A percentile compares a stretch with the other conserved stretches of the same genome.
phyloP scores from a whole-genome alignment of 164 flowering plant genomes.

The Chimonanthus salicifolius region DNA sequence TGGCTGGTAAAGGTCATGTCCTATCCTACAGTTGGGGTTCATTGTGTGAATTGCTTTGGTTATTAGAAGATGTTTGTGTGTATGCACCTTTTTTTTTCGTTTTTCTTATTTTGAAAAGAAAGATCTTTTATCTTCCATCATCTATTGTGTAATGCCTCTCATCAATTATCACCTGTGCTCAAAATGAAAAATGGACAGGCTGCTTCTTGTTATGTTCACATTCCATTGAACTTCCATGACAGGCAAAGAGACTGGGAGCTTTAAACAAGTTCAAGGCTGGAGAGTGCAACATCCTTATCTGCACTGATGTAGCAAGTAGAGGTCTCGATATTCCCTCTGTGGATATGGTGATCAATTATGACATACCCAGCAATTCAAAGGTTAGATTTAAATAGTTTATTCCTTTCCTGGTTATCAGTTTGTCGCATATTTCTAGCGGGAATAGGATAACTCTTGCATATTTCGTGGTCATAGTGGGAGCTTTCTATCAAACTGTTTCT shows the following conservation, averaged over 20 bases:
- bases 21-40: not conserved
- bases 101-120: too few species aligned
- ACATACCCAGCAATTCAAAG: conserved; percentile 85
- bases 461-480: not conserved
- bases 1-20: not conserved
- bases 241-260: conserved; percentile 85
- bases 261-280: conserved; percentile 88
- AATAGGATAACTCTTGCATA: not conserved
- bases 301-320: conserved; percentile 96
- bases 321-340: conserved; percentile 96
- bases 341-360: conserved; percentile 91
- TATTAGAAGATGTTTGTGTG: not conserved
- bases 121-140: not conserved
- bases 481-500: not conserved
- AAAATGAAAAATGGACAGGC: not conserved
- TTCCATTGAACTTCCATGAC: conserved; percentile 12
- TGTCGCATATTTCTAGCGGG: not conserved
- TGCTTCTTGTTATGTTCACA: not conserved
- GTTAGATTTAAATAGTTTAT: conserved; percentile 20
- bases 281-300: conserved; percentile 76
- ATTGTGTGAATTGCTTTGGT: not conserved
- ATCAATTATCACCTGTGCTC: not conserved
- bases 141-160: not conserved
- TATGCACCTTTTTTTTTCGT: not conserved
- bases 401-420: not conserved